phyloP scores from a whole-genome alignment of 805 yeast species.

The Lipomyces sp. region DNA sequence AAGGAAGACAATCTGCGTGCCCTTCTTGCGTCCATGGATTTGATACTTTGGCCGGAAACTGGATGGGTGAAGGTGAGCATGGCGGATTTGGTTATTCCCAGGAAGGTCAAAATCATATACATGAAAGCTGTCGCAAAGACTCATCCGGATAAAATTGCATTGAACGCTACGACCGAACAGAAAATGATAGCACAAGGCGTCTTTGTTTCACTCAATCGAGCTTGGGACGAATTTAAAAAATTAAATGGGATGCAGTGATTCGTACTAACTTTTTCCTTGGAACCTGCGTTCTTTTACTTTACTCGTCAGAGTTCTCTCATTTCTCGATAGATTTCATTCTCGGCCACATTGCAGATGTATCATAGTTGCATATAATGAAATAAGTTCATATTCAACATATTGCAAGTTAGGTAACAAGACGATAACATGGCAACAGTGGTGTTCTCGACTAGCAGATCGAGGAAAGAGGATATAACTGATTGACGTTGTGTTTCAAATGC shows the following conservation, averaged over 20 bases:
- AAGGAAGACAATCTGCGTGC: constrained; percentile 80
- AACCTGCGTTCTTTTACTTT: too few relatives aligned
- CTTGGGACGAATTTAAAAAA: constrained; percentile 81
- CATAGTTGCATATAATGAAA: neutral
- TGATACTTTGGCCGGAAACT: constrained; percentile 62
- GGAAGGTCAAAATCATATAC: constrained; percentile 80
- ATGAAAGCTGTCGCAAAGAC: constrained; percentile 76
- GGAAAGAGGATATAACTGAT: too few relatives aligned
- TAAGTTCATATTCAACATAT: too few relatives aligned
- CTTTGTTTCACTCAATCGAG: constrained; percentile 74
- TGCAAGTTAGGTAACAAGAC: too few relatives aligned
- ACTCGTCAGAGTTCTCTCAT: too few relatives aligned
- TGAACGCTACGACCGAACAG: constrained; percentile 58
- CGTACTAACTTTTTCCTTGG: neutral
- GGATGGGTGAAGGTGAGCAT: constrained; percentile 66
- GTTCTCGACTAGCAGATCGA: too few relatives aligned
- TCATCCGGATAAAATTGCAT: constrained; percentile 78
- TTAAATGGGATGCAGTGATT: constrained; percentile 47
- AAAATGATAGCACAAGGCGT: constrained; percentile 84
- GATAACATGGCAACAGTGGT: too few relatives aligned
- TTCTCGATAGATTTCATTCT: too few relatives aligned
- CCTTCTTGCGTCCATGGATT: constrained; percentile 64
- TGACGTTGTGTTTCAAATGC: too few relatives aligned
- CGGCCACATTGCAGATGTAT: too few relatives aligned
- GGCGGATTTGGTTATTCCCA: constrained; percentile 79